Conservation (phyloP, 306 rosid species). For the Acmispon strigosus region DNA sequence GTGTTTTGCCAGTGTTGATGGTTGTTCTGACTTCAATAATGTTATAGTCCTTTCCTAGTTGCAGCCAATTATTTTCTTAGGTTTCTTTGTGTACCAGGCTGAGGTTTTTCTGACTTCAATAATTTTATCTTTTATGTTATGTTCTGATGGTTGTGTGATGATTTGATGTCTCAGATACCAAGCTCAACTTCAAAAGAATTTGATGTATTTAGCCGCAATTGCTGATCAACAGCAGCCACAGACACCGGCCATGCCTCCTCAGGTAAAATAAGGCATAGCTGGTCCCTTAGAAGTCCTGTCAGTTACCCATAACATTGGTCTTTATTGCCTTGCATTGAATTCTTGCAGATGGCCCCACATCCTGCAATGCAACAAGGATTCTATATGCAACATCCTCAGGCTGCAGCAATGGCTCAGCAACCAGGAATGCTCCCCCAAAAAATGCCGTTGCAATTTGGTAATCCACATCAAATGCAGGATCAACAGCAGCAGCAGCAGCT, state of each 20-base stretch:
- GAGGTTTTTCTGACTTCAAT: too few species aligned
- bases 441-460: slow-evolving; percentile 73
- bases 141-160: too few species aligned
- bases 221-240: slow-evolving; percentile 99
- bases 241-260: slow-evolving; percentile 78
- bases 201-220: slow-evolving; percentile 98
- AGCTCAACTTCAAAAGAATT: slow-evolving; percentile 96
- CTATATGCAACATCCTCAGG: slow-evolving; percentile 94
- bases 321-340: slow-evolving; percentile 13
- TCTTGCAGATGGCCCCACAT: slow-evolving; percentile 79
- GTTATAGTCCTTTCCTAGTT: background rate
- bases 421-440: slow-evolving; percentile 74
- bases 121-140: background rate
- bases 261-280: slow-evolving; percentile 39
- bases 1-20: background rate
- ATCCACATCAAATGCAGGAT: slow-evolving; percentile 82
- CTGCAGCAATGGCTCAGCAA: slow-evolving; percentile 93
- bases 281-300: background rate
- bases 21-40: background rate
- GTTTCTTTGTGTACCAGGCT: background rate
- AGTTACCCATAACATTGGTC: slow-evolving; percentile 5
- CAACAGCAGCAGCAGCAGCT: slow-evolving; percentile 62
- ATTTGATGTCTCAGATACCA: slow-evolving; percentile 59
- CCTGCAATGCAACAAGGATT: slow-evolving; percentile 88
- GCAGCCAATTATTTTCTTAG: background rate